phyloP scores from a whole-genome alignment of 805 yeast species.

The Isabelozyma pseudorhagii region DNA sequence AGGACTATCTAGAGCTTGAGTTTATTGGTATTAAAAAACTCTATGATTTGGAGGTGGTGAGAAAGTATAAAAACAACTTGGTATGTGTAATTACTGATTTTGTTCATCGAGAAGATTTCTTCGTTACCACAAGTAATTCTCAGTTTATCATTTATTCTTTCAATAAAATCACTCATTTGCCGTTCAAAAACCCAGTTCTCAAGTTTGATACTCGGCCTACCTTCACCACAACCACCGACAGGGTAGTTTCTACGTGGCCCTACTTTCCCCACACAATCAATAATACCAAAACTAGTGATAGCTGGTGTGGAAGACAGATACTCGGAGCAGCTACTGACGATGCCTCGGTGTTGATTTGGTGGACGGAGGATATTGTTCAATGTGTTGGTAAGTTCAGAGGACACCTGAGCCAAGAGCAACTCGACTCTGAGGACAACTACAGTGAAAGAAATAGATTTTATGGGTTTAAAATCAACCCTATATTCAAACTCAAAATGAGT shows the following conservation, averaged over 20 bases:
- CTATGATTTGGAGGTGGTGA: slow-evolving; percentile 18
- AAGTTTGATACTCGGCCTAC: slow-evolving; percentile 42
- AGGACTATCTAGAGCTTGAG: slow-evolving; percentile 26
- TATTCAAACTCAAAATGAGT: slow-evolving; percentile 27
- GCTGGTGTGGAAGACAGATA: slow-evolving; percentile 37
- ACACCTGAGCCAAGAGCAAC: not conserved
- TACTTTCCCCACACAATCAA: slow-evolving; percentile 57
- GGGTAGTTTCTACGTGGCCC: slow-evolving; percentile 48
- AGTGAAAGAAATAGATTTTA: slow-evolving; percentile 8
- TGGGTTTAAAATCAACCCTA: slow-evolving; percentile 20
- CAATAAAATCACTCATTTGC: slow-evolving; percentile 22
- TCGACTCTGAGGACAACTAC: not conserved
- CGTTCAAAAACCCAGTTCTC: slow-evolving; percentile 20
- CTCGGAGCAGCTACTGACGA: slow-evolving; percentile 53
- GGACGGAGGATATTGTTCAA: slow-evolving; percentile 19
- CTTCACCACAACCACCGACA: slow-evolving; percentile 37
- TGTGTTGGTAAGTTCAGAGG: not conserved
- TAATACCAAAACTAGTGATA: slow-evolving; percentile 31
- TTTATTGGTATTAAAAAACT: slow-evolving; percentile 19
- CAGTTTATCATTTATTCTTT: slow-evolving; percentile 32
- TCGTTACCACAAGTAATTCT: slow-evolving; percentile 33
- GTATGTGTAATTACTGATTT: slow-evolving; percentile 14
- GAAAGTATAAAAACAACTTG: slow-evolving; percentile 42
- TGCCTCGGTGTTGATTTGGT: slow-evolving; percentile 37
- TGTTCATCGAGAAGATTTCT: slow-evolving; percentile 10